Percentiles rank a stretch among this genome's conserved stretches.
These are phyloP conservation scores for Punica granatum DNA, from an alignment of 345 rosid genomes.

Conservation along the genomic window DNA sequence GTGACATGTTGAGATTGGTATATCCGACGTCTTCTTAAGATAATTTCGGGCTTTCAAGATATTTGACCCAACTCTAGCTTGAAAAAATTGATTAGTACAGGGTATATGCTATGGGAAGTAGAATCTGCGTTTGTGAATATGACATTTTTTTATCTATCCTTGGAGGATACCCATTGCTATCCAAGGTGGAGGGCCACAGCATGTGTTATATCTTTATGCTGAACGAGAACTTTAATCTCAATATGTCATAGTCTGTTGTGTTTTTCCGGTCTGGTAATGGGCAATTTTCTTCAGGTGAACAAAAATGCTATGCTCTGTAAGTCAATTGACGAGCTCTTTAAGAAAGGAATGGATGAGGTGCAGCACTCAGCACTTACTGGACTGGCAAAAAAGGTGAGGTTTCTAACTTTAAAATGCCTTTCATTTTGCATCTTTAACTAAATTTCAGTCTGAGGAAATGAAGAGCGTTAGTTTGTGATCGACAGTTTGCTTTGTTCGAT, in stretches of 20 bases:
- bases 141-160: neutral
- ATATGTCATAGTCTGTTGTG: neutral
- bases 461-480: neutral
- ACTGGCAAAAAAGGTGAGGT: slow-evolving; percentile 56
- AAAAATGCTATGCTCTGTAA: slow-evolving; percentile 74
- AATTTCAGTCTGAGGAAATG: neutral
- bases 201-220: neutral
- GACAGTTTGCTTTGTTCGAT: neutral
- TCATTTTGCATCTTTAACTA: neutral
- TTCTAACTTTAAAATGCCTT: neutral
- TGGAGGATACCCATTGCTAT: neutral
- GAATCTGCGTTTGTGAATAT: neutral
- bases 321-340: slow-evolving; percentile 63
- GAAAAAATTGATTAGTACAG: too few relatives aligned
- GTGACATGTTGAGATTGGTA: neutral
- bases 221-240: neutral
- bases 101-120: neutral
- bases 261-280: neutral
- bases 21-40: neutral
- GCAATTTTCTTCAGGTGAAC: slow-evolving; percentile 42
- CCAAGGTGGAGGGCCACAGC: neutral
- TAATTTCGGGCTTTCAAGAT: neutral
- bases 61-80: neutral
- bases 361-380: slow-evolving; percentile 43
- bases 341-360: slow-evolving; percentile 43